Evolutionary conservation across 768 basidiomycete species (phyloP).

Genomic region (Tephrocybe sp.): DNA sequence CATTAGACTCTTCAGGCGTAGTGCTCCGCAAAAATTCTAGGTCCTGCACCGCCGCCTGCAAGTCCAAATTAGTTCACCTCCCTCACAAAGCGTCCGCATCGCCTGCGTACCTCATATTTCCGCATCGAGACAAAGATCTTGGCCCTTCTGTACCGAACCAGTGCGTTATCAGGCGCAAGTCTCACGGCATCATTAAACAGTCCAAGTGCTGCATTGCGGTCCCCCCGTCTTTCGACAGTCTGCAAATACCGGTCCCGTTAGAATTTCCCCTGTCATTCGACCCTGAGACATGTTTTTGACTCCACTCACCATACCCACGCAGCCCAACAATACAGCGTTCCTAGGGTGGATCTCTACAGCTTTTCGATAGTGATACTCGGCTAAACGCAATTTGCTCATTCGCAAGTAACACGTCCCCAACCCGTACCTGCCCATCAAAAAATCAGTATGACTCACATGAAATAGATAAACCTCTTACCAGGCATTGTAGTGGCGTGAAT

Average conservation of each 20-base stretch:
- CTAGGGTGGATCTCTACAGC: conserved; percentile 90
- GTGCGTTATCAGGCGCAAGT: conserved; percentile 82
- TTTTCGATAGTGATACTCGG: conserved; percentile 95
- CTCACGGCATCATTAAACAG: conserved; percentile 80
- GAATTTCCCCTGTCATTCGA: conserved; percentile 13
- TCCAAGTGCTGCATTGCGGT: conserved; percentile 69
- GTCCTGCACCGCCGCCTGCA: conserved; percentile 78
- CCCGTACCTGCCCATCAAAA: conserved; percentile 78
- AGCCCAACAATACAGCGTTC: conserved; percentile 94
- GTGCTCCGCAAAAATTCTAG: conserved; percentile 75
- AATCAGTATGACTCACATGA: conserved; percentile 21
- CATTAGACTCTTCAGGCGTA: conserved; percentile 95
- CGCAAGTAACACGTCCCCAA: conserved; percentile 94
- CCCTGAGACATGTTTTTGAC: conserved; percentile 13
- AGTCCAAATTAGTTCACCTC: conserved; percentile 21
- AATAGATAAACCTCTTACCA: conserved; percentile 61
- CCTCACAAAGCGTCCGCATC: conserved; percentile 1
- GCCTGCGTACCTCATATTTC: conserved; percentile 70
- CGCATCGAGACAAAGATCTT: conserved; percentile 85
- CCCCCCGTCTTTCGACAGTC: conserved; percentile 86
- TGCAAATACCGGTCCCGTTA: conserved; percentile 34
- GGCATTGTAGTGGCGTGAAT: conserved; percentile 94
- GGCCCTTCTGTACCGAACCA: conserved; percentile 92
- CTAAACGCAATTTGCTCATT: conserved; percentile 88
- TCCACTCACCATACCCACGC: conserved; percentile 88